Evolutionary conservation across 257 asterid genomes (phyloP), one percentile per base, ranked within the genome.

Genomic region (Schizonepeta tenuifolia): DNA sequence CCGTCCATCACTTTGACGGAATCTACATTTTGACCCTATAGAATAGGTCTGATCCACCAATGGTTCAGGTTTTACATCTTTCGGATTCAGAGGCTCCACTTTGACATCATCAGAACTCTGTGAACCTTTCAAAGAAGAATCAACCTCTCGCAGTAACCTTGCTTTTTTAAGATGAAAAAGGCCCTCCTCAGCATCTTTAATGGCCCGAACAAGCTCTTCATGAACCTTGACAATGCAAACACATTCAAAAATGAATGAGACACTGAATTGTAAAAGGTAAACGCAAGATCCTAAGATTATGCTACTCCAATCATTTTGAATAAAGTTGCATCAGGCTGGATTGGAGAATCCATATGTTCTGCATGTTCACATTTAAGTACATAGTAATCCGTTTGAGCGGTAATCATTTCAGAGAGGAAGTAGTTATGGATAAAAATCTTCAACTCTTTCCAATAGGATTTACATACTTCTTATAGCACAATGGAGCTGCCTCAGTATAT

Each of bases 21-120:
- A 94, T 77, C 97, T 88, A 85, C 99, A 94, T 80, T 88, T 94
- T 28, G 99, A 91, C 67, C 99, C 99, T 49, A 81, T 15, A 21
- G 89, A 74, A 72, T 83, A 88, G 68, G 84, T 67, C 62, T 78
- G 77, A 76, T 86, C 92, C 77, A 58, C 92, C 56, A 82, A 74
- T 4, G 86, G 80, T 60, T 90, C 92, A 11, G 76, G 77, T 75
- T 84, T 83, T 73, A 75, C 84, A 73, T 80, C 82, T 41, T 65
- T 70, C 67, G 78, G 59, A 74, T 88, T 86, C 58, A 86, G 79
- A 77, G 88, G 76, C 70, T 87, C 88, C 75, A 72, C 85, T 67
- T 80, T 74, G 62, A 70, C 83, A 77, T 82, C 86, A 47, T 77
- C 75, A 61, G 75, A 20, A 46, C 65, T 31, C 43, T 47, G 70